phyloP scores from a whole-genome alignment of 106 monocot genomes.

The Gastrodia elata region DNA sequence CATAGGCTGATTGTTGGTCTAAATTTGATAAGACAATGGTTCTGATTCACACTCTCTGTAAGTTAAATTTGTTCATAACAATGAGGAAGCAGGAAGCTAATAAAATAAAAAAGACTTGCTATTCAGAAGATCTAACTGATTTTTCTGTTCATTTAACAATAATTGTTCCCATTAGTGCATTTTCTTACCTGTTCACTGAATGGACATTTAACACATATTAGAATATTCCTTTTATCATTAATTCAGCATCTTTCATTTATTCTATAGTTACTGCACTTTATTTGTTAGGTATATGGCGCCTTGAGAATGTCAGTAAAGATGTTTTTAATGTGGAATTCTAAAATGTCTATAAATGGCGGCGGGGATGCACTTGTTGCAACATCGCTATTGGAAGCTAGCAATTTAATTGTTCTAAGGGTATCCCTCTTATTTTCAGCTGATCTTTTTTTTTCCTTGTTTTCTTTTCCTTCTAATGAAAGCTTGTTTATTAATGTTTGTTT shows the following conservation, averaged over 20 bases:
- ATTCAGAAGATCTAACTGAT: neutral
- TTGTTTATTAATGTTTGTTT: slow-evolving; percentile 6
- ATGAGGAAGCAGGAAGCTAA: neutral
- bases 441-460: too few species aligned
- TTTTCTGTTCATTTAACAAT: neutral
- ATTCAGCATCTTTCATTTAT: neutral
- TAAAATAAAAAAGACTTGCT: neutral
- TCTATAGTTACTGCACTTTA: slow-evolving; percentile 1
- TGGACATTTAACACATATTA: neutral
- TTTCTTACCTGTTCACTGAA: neutral
- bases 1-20: neutral
- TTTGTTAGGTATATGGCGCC: slow-evolving; percentile 78
- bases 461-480: neutral
- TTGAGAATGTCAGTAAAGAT: slow-evolving; percentile 96
- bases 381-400: slow-evolving; percentile 92
- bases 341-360: slow-evolving; percentile 79
- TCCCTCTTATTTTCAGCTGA: neutral
- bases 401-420: slow-evolving; percentile 95
- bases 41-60: neutral
- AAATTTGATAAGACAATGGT: neutral
- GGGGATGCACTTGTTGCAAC: slow-evolving; percentile 75
- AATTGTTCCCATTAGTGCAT: neutral
- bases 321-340: slow-evolving; percentile 98
- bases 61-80: neutral
- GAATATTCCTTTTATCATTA: neutral